Percentiles rank a stretch among this genome's conserved stretches.
These are phyloP conservation scores for Magnusiomyces fungicola DNA, from an alignment of 1,139 yeast species.

Conservation along the genomic window DNA sequence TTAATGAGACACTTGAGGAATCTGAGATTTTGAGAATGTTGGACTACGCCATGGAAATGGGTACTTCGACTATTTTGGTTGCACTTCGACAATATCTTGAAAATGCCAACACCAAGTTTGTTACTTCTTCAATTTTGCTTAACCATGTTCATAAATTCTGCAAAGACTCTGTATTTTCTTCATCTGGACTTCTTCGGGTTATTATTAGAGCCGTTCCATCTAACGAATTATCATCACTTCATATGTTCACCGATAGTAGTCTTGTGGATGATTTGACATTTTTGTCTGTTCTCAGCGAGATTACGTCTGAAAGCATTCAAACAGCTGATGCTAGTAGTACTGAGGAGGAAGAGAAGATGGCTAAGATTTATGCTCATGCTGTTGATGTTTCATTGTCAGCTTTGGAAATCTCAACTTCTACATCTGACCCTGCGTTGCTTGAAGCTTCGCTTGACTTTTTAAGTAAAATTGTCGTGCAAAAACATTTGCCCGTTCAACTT, in stretches of 20 bases:
- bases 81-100: constrained; percentile 11
- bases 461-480: background rate
- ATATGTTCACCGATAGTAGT: constrained; percentile 10
- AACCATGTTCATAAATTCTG: constrained; percentile 11
- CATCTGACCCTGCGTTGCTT: constrained; percentile 4
- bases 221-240: constrained; percentile 9
- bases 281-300: constrained; percentile 12
- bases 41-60: constrained; percentile 9
- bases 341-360: constrained; percentile 2
- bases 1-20: background rate
- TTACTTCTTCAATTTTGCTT: constrained; percentile 6
- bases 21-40: constrained; percentile 3
- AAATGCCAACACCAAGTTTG: constrained; percentile 7
- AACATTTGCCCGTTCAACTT: background rate
- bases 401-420: constrained; percentile 2
- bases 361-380: background rate
- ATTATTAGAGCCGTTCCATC: constrained; percentile 11
- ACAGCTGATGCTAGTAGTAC: background rate
- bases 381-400: background rate
- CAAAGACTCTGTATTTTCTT: constrained; percentile 7
- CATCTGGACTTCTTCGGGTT: constrained; percentile 11
- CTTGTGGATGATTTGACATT: constrained; percentile 14
- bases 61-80: background rate
- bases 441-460: constrained; percentile 3
- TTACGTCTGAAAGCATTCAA: background rate